Evolutionary conservation across 2,329 filamentous ascomycete genomes (phyloP), one percentile per base, ranked within the genome.

Genomic region (Neofusicoccum cordaticola): DNA sequence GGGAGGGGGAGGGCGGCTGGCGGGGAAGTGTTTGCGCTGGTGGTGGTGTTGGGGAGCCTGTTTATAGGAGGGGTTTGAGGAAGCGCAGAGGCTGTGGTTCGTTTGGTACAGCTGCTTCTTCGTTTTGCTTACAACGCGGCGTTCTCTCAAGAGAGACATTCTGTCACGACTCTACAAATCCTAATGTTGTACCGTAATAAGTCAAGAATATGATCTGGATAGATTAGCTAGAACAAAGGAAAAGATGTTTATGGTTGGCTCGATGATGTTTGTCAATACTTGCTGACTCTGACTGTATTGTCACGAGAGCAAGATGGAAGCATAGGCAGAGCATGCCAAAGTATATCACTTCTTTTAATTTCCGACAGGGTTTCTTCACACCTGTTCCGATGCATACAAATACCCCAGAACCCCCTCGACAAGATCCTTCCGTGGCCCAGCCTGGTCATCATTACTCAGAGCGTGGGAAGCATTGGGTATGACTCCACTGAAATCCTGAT

Each of bases 391-490:
- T 15, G 53, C 53, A 5, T 58, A 47, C 17, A 61, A n/a, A 13
- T 63, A 51, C 35, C 66, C 68, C 44, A 68, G 27, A 13, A 71
- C 65, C 51, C 66, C 68, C 53, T 66, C 66, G 4, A 60, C 48
- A 39, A 71, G 56, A 48, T 69, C 68, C 62, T 67, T 70, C 56
- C 78, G 66, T 0, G 79, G 75, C 52, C 77, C 74, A 1, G 72
- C 76, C 72, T 85, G 82, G 57, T 81, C 81, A 64, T 81, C 78
- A 64, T 79, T 81, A 53, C 76, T 79, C 62, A 83, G 71, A 64
- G 81, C 82, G 69, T 85, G 83, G 12, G 76, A 81, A 6, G 83
- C 83, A 39, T 77, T 77, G 0, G 79, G 75, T 63, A 85, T 77
- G 35, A 84, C 69, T 9, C 78, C 82, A 66, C 82, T 83, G n/a